phyloP scores from a whole-genome alignment of 2,329 filamentous ascomycete genomes.

The Colletotrichum aenigma region DNA sequence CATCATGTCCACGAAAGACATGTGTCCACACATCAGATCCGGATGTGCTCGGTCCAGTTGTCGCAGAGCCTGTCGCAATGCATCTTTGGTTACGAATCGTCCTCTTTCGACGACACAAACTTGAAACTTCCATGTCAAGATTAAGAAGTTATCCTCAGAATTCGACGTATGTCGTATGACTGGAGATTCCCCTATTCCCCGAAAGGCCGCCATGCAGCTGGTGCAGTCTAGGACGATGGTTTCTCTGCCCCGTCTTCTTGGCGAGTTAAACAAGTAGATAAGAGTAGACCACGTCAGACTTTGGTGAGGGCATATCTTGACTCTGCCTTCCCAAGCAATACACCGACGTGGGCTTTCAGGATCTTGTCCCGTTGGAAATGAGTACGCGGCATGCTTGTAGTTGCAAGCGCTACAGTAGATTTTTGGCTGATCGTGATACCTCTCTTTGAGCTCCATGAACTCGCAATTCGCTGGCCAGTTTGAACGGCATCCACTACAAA shows the following conservation, averaged over 20 bases:
- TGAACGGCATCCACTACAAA: background rate
- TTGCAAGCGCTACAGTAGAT: background rate
- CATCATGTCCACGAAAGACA: background rate
- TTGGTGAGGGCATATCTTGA: background rate
- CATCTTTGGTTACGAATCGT: background rate
- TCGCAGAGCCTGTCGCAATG: background rate
- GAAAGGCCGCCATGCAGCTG: background rate
- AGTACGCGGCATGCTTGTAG: background rate
- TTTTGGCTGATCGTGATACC: accelerated
- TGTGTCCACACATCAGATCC: background rate
- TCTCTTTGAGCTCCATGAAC: background rate
- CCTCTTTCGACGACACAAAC: background rate
- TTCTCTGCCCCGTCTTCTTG: accelerated
- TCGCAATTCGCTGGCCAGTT: background rate
- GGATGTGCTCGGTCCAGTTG: background rate
- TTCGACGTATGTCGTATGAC: background rate
- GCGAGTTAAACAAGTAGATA: background rate
- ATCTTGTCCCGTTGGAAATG: background rate
- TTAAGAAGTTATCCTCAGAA: accelerated
- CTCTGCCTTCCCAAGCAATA: background rate
- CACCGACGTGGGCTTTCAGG: background rate
- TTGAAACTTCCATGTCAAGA: background rate
- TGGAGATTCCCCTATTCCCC: background rate
- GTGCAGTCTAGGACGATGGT: background rate
- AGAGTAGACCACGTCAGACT: background rate